A percentile compares a stretch with the other conserved stretches of the same genome.
These are phyloP conservation scores for Lithohypha guttulata DNA, from an alignment of 2,329 filamentous ascomycete genomes.

Conservation along the genomic window DNA sequence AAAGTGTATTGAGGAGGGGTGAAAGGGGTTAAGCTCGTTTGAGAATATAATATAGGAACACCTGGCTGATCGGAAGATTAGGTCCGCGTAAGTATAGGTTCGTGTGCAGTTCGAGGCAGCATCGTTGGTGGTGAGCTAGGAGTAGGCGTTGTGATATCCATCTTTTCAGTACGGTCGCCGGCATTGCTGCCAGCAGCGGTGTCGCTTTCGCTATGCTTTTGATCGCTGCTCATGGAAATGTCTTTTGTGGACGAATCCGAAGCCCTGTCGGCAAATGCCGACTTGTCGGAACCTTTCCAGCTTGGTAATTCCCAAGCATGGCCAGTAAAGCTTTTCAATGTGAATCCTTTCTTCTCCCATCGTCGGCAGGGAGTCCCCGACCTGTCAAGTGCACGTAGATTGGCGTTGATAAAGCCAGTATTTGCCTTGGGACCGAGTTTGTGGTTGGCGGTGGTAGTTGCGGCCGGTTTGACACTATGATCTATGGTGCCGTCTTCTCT, in stretches of 20 bases:
- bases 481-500: slow-evolving; percentile 44
- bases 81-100: too few species aligned
- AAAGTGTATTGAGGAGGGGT: too few species aligned
- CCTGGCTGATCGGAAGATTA: too few species aligned
- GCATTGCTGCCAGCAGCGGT: slow-evolving; percentile 47
- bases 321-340: slow-evolving; percentile 86
- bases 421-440: slow-evolving; percentile 95
- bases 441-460: slow-evolving; percentile 49
- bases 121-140: slow-evolving; percentile 43
- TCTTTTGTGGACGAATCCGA: slow-evolving; percentile 46
- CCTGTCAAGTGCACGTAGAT: slow-evolving; percentile 84
- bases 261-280: slow-evolving; percentile 16
- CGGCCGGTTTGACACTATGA: slow-evolving; percentile 28
- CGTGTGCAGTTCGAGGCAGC: slow-evolving; percentile 24
- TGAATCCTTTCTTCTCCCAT: slow-evolving; percentile 76
- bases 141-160: slow-evolving; percentile 34
- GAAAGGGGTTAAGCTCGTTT: too few species aligned
- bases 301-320: slow-evolving; percentile 68
- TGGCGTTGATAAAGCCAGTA: slow-evolving; percentile 93
- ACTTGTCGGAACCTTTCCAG: slow-evolving; percentile 57
- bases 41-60: too few species aligned
- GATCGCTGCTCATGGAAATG: slow-evolving; percentile 47
- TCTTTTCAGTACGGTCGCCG: slow-evolving; percentile 36
- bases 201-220: slow-evolving; percentile 47
- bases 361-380: slow-evolving; percentile 84